Evolutionary conservation across 768 basidiomycete genomes (phyloP).

Genomic region (Phaffia tasmanica): DNA sequence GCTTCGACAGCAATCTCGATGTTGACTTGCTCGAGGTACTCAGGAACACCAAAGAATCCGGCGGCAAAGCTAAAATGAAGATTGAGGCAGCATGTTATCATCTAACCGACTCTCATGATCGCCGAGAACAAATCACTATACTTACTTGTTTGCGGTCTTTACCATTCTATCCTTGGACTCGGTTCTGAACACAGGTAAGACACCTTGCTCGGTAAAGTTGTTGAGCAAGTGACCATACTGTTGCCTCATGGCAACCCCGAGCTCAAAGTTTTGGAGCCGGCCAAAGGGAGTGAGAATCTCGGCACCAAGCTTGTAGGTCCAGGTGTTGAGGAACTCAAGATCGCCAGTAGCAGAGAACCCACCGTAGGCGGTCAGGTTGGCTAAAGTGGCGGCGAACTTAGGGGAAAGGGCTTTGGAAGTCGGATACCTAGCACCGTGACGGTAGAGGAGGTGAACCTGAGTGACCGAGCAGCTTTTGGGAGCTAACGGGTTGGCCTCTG

Average conservation of each 20-base stretch:
- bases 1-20: constrained; percentile 36
- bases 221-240: too few relatives aligned
- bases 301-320: constrained; percentile 79
- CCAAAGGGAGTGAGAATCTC: constrained; percentile 80
- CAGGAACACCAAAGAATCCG: constrained; percentile 49
- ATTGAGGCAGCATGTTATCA: constrained; percentile 48
- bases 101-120: too few relatives aligned
- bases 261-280: constrained; percentile 60
- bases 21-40: constrained; percentile 39
- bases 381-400: too few relatives aligned
- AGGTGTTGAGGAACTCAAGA: constrained; percentile 66
- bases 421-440: not conserved
- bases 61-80: constrained; percentile 48
- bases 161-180: too few relatives aligned
- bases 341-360: constrained; percentile 55
- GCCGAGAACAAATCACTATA: too few relatives aligned
- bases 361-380: too few relatives aligned
- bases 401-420: too few relatives aligned
- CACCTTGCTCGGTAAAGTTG: constrained; percentile 32
- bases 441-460: constrained; percentile 5
- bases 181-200: constrained; percentile 48
- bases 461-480: constrained; percentile 13
- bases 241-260: too few relatives aligned
- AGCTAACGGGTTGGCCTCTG: constrained; percentile 43
- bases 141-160: too few relatives aligned